Base-by-base conservation (phyloP, 805 yeast species). In the Schwanniomyces vanrijiae region DNA sequence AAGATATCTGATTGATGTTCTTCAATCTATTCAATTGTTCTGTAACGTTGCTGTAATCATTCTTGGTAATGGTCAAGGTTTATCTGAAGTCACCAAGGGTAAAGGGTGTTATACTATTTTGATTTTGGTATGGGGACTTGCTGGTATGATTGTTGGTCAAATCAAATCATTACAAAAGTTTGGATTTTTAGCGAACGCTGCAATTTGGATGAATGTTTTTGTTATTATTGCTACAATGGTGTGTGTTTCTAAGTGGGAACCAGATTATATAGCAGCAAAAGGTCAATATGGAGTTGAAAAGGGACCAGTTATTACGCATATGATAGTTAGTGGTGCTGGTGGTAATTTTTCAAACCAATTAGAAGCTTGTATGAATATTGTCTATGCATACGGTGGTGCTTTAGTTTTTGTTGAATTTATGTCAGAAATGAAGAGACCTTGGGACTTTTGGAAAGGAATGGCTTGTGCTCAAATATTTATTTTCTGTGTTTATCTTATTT, bases 371-470 rank as follows among this genome's bases (percentile, higher is more conserved):
- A 66, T 74, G 60, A 75, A 75, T 55, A 66, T 76, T 50, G 76
- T 77, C 16, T 76, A 70, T 56, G 71, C 78, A 3, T 76, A 73
- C 64, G 81, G 80, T 34, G 81, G 81, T 51, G 76, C 80, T n/a
- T 66, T 76, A 50, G 70, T 75, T 42, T 76, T 75, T 60, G 67
- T 73, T 14, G 78, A 76, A 53, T 66, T 76, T 43, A 63, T 77
- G 62, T 72, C 80, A 9, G 81, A 76, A 56, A 70, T 76, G 77
- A 64, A 59, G 46, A 64, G 73, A 42, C 81, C 81, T 7, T 60
- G 61, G 66, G 80, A 76, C 47, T 76, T 76, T 60, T 66, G 76
- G 71, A 73, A 75, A 56, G 78, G 78, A 39, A 68, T 75, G 71
- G 49, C 66, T 16, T 51, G 61, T 37, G 78, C 79, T 19, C 77